These are phyloP conservation scores for Nidularia sp. DNA, from an alignment of 768 basidiomycete species.

Conservation along the genomic window DNA sequence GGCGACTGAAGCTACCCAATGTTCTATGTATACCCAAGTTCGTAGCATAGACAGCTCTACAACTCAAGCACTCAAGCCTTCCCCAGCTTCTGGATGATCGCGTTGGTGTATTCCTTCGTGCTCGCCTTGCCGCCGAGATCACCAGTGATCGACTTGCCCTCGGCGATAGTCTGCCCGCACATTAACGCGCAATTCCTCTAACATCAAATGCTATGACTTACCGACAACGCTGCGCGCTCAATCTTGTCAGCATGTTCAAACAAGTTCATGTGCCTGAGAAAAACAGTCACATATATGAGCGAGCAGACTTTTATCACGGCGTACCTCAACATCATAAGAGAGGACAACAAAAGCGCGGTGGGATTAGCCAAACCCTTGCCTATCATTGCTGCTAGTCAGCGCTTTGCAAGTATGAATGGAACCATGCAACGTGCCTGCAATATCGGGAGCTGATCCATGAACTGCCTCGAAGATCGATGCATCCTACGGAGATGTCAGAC, in stretches of 20 bases:
- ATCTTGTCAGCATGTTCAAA: slow-evolving; percentile 81
- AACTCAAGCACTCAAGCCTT: not conserved
- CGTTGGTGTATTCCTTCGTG: slow-evolving; percentile 84
- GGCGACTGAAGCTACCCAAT: no score
- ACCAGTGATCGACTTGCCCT: slow-evolving; percentile 92
- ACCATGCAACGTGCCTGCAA: slow-evolving; percentile 69
- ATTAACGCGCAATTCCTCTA: slow-evolving; percentile 5
- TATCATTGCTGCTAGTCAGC: slow-evolving; percentile 35
- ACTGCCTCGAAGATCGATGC: slow-evolving; percentile 99
- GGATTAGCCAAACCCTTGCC: slow-evolving; percentile 95
- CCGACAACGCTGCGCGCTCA: slow-evolving; percentile 85
- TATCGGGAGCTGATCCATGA: slow-evolving; percentile 99
- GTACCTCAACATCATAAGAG: slow-evolving; percentile 96
- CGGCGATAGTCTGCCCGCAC: slow-evolving; percentile 81
- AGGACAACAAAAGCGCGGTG: slow-evolving; percentile 94
- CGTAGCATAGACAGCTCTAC: not conserved
- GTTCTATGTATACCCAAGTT: not conserved
- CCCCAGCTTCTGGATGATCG: slow-evolving; percentile 73
- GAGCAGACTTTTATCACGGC: no score
- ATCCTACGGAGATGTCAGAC: slow-evolving; percentile 48
- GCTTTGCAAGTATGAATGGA: slow-evolving; percentile 3
- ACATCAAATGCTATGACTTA: slow-evolving; percentile 35
- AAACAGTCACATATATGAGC: slow-evolving; percentile 8
- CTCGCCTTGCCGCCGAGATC: slow-evolving; percentile 92
- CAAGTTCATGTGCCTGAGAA: slow-evolving; percentile 85